These are phyloP conservation scores for Salix dunnii DNA, from an alignment of 345 rosid species.

Conservation along the genomic window DNA sequence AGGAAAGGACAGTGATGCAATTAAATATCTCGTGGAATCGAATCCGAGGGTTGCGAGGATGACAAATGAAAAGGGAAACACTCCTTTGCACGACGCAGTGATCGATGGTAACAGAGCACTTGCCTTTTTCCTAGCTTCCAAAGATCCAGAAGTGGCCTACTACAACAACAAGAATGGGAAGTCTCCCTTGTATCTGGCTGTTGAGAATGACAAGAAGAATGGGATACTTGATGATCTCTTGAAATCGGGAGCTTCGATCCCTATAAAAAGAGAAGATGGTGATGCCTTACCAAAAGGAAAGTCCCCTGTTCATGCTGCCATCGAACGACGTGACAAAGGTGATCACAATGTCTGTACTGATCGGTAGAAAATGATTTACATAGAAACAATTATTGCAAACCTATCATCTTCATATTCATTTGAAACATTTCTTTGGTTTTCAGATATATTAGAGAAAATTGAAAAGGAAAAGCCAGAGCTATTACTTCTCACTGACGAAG, in stretches of 20 bases:
- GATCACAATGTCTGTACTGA: neutral
- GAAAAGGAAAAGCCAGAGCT: neutral
- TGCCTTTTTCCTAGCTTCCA: neutral
- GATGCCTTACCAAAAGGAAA: neutral
- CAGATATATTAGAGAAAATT: neutral
- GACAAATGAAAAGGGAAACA: neutral
- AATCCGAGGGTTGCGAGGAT: neutral
- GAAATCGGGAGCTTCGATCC: neutral
- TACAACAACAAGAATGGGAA: neutral
- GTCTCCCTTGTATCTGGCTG: neutral
- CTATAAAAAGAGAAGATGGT: neutral
- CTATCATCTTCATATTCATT: too few relatives aligned
- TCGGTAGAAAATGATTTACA: neutral
- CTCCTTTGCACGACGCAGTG: slow-evolving; percentile 8
- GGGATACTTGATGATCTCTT: neutral
- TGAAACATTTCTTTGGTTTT: neutral
- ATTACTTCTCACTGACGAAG: neutral
- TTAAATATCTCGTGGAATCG: neutral
- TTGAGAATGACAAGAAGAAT: neutral
- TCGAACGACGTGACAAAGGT: neutral
- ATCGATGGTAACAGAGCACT: too few relatives aligned
- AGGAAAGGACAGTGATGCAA: neutral
- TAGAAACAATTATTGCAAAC: neutral
- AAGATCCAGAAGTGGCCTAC: neutral
- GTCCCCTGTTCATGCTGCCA: neutral